These are phyloP conservation scores for Penicillium palitans DNA, from an alignment of 2,329 filamentous ascomycete genomes.

Conservation along the genomic window DNA sequence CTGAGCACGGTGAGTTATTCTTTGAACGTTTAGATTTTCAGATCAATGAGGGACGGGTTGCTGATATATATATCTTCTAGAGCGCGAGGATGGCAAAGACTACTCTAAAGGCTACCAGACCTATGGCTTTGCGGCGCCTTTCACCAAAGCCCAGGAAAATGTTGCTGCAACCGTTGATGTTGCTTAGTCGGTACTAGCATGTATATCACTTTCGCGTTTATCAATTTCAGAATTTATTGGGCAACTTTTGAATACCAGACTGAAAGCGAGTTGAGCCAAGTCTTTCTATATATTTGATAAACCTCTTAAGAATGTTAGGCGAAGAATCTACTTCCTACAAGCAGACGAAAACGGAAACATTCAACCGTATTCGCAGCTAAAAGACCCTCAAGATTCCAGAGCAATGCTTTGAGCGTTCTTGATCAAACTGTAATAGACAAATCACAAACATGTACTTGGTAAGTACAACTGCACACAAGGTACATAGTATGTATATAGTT, in stretches of 20 bases:
- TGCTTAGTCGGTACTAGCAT: neutral
- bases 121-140: slow-evolving; percentile 28
- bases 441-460: neutral
- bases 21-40: too few species aligned
- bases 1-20: too few species aligned
- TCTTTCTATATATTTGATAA: neutral
- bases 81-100: slow-evolving; percentile 25
- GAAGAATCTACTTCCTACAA: neutral
- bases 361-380: neutral
- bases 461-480: neutral
- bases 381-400: neutral
- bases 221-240: neutral
- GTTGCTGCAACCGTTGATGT: neutral
- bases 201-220: neutral
- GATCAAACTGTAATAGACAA: neutral
- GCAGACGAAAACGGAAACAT: neutral
- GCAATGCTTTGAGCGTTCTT: neutral
- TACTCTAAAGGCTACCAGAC: slow-evolving; percentile 25
- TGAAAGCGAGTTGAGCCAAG: neutral
- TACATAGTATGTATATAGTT: neutral
- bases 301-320: neutral
- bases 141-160: slow-evolving; percentile 13
- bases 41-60: neutral
- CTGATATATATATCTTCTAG: slow-evolving; percentile 8
- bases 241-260: neutral